phyloP scores from a whole-genome alignment of 805 yeast species.

The Yarrowia bubula region DNA sequence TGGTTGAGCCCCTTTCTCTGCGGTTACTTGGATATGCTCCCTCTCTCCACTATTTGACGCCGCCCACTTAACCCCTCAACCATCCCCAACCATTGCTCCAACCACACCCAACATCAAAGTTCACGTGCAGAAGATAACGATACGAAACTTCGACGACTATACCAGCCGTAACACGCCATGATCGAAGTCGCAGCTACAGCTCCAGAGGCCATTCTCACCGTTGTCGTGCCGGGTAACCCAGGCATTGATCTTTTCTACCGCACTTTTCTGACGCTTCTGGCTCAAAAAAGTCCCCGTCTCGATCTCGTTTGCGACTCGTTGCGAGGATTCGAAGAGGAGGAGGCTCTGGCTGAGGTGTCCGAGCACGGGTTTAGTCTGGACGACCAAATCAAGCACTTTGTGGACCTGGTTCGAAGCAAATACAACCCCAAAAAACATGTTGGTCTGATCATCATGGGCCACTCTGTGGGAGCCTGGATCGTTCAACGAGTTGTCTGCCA shows the following conservation, averaged over 20 bases:
- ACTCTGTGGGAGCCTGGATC: conserved; percentile 69
- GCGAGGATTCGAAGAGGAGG: conserved; percentile 18
- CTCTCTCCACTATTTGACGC: no score
- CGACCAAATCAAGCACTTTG: conserved; percentile 14
- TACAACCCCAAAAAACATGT: conserved; percentile 1
- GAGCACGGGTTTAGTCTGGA: background rate
- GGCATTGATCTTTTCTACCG: conserved; percentile 22
- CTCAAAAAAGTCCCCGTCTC: conserved; percentile 13
- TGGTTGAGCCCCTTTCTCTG: no score
- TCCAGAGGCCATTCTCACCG: conserved; percentile 4
- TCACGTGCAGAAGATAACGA: conserved; percentile 17
- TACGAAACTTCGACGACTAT: background rate
- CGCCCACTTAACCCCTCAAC: background rate
- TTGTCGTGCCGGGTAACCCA: conserved; percentile 26
- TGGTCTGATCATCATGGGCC: conserved; percentile 53
- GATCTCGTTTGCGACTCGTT: conserved; percentile 17
- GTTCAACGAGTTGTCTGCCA: conserved; percentile 49
- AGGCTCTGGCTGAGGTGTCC: background rate
- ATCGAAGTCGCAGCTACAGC: conserved; percentile 13
- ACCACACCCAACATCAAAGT: background rate
- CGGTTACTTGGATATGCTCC: no score
- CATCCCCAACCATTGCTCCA: background rate
- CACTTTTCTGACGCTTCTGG: background rate
- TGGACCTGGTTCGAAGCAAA: background rate
- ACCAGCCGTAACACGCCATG: background rate